These are phyloP conservation scores for Elaeagnus macrophylla DNA, from an alignment of 306 rosid species.

Conservation along the genomic window DNA sequence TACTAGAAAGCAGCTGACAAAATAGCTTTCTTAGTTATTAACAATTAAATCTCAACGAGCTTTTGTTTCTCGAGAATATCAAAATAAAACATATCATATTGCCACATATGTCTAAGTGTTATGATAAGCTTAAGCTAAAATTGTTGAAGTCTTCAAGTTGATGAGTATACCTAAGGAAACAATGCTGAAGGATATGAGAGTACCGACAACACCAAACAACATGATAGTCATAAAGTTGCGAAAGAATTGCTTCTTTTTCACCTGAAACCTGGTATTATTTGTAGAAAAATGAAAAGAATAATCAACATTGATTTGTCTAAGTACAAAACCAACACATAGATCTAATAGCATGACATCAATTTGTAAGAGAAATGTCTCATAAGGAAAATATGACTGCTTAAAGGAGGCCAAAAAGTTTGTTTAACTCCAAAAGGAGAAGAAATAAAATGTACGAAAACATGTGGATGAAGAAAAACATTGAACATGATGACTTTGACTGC, in stretches of 20 bases:
- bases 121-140: background rate
- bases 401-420: background rate
- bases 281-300: slow-evolving; percentile 14
- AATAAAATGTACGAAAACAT: background rate
- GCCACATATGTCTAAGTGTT: background rate
- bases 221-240: slow-evolving; percentile 83
- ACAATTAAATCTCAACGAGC: too few species aligned
- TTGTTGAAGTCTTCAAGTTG: slow-evolving; percentile 1
- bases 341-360: background rate
- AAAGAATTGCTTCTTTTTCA: slow-evolving; percentile 94
- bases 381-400: background rate
- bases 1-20: too few species aligned
- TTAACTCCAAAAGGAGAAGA: background rate
- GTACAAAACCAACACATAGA: background rate
- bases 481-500: too few species aligned
- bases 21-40: too few species aligned
- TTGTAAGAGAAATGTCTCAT: too few species aligned
- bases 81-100: background rate
- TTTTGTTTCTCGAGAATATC: too few species aligned
- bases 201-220: slow-evolving; percentile 88
- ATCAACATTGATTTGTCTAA: slow-evolving; percentile 6
- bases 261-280: slow-evolving; percentile 63
- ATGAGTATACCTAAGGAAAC: slow-evolving; percentile 64
- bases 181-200: slow-evolving; percentile 78
- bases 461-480: too few species aligned